Evolutionary conservation across 2,329 filamentous ascomycete species (phyloP).

Genomic region (Tetracladium maxilliforme): DNA sequence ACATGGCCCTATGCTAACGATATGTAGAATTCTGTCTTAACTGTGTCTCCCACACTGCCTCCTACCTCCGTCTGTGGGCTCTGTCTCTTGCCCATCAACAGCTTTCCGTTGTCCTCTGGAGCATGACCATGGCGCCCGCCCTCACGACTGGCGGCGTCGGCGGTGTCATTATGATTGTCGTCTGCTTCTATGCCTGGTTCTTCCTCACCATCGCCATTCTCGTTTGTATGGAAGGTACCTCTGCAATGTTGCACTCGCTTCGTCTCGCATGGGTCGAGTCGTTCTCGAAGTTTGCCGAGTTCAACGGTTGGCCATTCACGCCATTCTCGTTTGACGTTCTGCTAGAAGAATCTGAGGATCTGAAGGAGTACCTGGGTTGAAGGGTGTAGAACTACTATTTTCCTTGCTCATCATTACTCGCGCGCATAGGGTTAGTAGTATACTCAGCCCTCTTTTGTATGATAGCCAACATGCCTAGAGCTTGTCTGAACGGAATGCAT

Average conservation of each 20-base stretch:
- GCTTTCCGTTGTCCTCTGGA: constrained; percentile 89
- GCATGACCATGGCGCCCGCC: constrained; percentile 78
- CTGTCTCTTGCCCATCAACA: constrained; percentile 95
- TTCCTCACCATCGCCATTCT: constrained; percentile 65
- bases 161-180: constrained; percentile 68
- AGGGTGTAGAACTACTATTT: constrained; percentile 2
- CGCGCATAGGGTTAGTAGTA: no score
- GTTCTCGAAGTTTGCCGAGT: constrained; percentile 95
- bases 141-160: constrained; percentile 50
- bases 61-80: constrained; percentile 96
- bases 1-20: constrained; percentile 13
- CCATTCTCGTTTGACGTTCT: constrained; percentile 79
- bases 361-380: constrained; percentile 31
- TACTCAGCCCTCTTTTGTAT: no score
- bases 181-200: constrained; percentile 84
- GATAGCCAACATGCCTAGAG: no score
- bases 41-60: constrained; percentile 96
- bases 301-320: constrained; percentile 72
- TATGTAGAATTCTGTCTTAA: constrained; percentile 86
- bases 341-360: constrained; percentile 65
- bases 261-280: constrained; percentile 94
- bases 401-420: no score
- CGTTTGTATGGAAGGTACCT: constrained; percentile 91
- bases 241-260: constrained; percentile 86
- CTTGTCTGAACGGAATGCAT: no score